Evolutionary conservation across 495 filamentous ascomycete genomes (phyloP), one percentile per base, ranked within the genome.

Genomic region (Viridothelium virens): DNA sequence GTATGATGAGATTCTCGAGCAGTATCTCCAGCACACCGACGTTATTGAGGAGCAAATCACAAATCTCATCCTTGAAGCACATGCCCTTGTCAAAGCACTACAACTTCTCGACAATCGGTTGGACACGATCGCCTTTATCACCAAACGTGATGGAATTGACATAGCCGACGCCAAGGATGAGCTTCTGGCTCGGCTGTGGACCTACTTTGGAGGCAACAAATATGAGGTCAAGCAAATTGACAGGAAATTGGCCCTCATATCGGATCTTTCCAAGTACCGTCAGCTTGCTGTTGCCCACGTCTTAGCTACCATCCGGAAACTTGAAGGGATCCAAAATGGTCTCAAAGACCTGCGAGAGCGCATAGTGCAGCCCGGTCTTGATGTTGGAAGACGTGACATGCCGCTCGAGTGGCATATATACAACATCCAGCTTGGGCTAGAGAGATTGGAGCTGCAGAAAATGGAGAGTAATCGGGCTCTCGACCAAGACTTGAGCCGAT

Each of bases 341-440:
- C 74, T 92, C n/a, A 82, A 86, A 65, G 86, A 89, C 68, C 73
- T 92, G 68, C 77, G 86, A 47, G 86, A 90, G 63, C 75, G 87
- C 11, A 84, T 91, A 9, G 83, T 79, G 0, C 79, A 79, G 34
- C 85, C 89, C 7, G 85, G 84, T 67, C 68, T 88, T 38, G 63
- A 85, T 33, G 77, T 79, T 1, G 76, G 74, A 38, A 74, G 76
- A 47, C 72, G 73, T 0, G 76, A 79, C n/a, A 77, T 89, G 38
- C 87, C 88, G 63, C 72, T 91, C 6, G 80, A 78, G 46, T 83
- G 89, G 66, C 87, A 91, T 72, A 83, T 91, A 61, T 85, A 89
- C 68, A 86, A 82, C 67, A 89, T 91, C 56, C 79, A 87, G 63
- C 75, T 80, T 18, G 87, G 86, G 0, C 81, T 90, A 2, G 84